Evolutionary conservation across 768 basidiomycete species (phyloP), one percentile per base, ranked within the genome.

Genomic region (Leccinum boreale): DNA sequence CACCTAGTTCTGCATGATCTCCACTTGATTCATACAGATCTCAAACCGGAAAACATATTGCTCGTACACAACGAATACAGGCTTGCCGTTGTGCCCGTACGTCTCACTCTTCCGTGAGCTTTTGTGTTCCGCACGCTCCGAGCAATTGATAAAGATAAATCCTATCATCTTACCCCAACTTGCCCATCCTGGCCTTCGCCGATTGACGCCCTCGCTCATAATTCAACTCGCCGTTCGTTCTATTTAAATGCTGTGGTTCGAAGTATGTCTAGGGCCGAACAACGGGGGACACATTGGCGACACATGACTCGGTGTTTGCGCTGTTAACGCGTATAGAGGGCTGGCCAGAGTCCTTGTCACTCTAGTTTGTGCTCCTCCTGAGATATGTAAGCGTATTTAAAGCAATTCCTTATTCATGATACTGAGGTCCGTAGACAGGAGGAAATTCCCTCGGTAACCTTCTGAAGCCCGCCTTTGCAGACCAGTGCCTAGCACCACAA

Each of bases 31-130:
- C 97, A 99, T 74, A 99, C 97, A 36, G 97, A 99, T 79, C 83
- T 99, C 53, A 99, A 99, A 75, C 97, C 97, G 31, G 97, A 99
- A 79, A 98, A 98, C 72, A 98, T 99, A 53, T 80, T 99, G 24
- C 84, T 99, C 52, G 94, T 96, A 19, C 83, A 87, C 70, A 95
- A 92, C 67, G 85, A 89, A 60, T 89, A 83, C 74, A 82, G 80
- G 65, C 77, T 81, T 29, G 77, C 84, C 14, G 78, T 82, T 57
- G 76, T 91, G 44, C 75, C 82, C 39, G 77, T 84, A 47, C 79
- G 10, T 17, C 84, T 44, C 64, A 86, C 86, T 85, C 83, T 68
- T 80, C 81, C 3, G 85, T 85, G 68, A 86, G 84, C 53, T 74
- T 50, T 81, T 74, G 79, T 78, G 84, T 23, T 75, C 66, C 11